phyloP scores from a whole-genome alignment of 495 filamentous ascomycete species.

The Penicillium malachiteum region DNA sequence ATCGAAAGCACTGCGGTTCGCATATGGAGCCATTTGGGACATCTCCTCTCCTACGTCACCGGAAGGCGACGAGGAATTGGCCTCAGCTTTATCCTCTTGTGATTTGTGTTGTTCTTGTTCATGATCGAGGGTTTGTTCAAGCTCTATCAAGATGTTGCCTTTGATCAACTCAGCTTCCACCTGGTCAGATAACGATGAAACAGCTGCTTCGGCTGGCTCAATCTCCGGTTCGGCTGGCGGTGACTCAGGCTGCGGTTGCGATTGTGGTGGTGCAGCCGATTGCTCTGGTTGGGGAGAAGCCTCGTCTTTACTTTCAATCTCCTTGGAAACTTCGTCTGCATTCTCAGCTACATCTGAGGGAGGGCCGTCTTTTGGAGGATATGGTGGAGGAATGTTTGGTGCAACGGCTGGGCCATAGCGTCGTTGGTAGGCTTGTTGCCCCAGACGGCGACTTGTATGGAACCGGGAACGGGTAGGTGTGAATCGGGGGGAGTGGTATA shows the following conservation, averaged over 20 bases:
- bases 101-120: constrained; percentile 13
- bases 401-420: constrained; percentile 54
- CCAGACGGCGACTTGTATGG: constrained; percentile 38
- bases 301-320: constrained; percentile 11
- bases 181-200: constrained; percentile 8
- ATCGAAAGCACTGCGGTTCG: constrained; percentile 55
- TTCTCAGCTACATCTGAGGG: background rate
- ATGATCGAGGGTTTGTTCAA: constrained; percentile 11
- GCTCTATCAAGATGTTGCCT: constrained; percentile 11
- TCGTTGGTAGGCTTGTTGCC: constrained; percentile 45
- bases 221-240: background rate
- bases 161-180: constrained; percentile 18
- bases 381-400: constrained; percentile 41
- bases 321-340: constrained; percentile 6
- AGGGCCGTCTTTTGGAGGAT: constrained; percentile 24
- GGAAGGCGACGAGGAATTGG: constrained; percentile 20
- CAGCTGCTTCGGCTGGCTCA: constrained; percentile 1
- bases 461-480: constrained; percentile 27
- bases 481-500: constrained; percentile 30
- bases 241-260: background rate
- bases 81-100: constrained; percentile 12
- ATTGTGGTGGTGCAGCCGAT: constrained; percentile 10
- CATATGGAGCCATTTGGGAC: constrained; percentile 21
- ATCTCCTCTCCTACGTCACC: constrained; percentile 31
- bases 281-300: constrained; percentile 12